Evolutionary conservation across 176 grass and related monocot genomes (phyloP), one percentile per base, ranked within the genome.

Genomic region (Elaeis guineensis): DNA sequence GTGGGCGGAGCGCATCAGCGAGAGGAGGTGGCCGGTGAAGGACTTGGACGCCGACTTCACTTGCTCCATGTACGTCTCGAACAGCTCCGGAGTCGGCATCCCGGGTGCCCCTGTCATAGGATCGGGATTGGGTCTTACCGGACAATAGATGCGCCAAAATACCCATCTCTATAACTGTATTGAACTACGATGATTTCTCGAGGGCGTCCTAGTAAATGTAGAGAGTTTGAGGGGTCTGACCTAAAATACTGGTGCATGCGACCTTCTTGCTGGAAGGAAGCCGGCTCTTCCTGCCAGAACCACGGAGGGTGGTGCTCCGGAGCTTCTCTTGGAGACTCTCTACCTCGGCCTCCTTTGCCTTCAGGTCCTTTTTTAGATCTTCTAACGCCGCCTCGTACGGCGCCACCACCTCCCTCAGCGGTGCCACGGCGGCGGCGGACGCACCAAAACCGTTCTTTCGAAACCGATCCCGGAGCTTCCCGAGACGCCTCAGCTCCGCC

Each of bases 361-460:
- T 86, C 55, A 97, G 78, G 84, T 97, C 75, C 24, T 72, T 79
- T 5, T 70, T 78, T 55, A 97, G 75, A 63, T 97, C 93, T 48
- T 97, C 76, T 51, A 97, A 73, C 56, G 84, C 84, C 16, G 93
- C 93, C 77, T 97, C 87, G 69, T 97, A 97, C 1, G 93, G 87
- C 23, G 87, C 87, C 11, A 97, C 84, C 20, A 73, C 87, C 39
- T 97, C 93, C 5, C 81, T 78, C 28, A 96, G 75, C 49, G 83
- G 77, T 16, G 69, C 62, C 1, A 58, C 59, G 6, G 22, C 64
- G 22, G 29, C 14, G 29, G 21, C 52, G 76, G n/a, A 62, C 52
- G 57, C 92, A 84, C 14, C 35, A 44, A 44, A 44, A 44, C 35
- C 35, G 35, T 11, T 44, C 9, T 11, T 44, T 44, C 92, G 80